These are phyloP conservation scores for Blastobotrys illinoisensis DNA, from an alignment of 1,139 yeast genomes.

Conservation along the genomic window DNA sequence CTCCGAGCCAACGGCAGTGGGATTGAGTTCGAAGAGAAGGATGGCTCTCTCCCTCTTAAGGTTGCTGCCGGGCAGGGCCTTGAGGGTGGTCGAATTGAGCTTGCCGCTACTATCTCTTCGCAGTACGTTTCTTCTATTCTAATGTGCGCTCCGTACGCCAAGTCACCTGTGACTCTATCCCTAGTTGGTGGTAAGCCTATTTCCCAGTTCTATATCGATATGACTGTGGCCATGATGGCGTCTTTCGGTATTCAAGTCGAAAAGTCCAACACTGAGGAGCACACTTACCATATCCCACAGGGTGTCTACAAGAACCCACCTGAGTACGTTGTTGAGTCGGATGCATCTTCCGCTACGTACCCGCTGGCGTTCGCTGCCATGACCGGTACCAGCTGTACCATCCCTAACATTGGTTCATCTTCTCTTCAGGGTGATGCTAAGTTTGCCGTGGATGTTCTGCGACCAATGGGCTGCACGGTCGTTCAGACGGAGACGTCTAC, in stretches of 20 bases:
- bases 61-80: conserved; percentile 67
- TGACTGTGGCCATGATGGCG: conserved; percentile 96
- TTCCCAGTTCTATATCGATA: conserved; percentile 90
- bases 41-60: conserved; percentile 83
- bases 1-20: conserved; percentile 71
- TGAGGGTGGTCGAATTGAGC: conserved; percentile 86
- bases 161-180: conserved; percentile 77
- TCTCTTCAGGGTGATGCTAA: conserved; percentile 97
- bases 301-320: conserved; percentile 75
- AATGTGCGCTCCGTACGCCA: conserved; percentile 97
- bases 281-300: conserved; percentile 86
- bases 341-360: conserved; percentile 98
- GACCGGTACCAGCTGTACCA: conserved; percentile 86
- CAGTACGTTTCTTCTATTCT: conserved; percentile 94
- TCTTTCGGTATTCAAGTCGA: conserved; percentile 80
- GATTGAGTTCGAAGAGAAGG: conserved; percentile 62
- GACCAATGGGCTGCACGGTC: conserved; percentile 93
- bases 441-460: conserved; percentile 87
- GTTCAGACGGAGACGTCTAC: conserved; percentile 78
- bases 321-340: conserved; percentile 88
- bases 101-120: conserved; percentile 94
- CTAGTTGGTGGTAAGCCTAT: conserved; percentile 96
- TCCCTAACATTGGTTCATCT: conserved; percentile 88
- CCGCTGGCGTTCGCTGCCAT: conserved; percentile 98
- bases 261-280: conserved; percentile 61